Percentiles rank a stretch among this genome's conserved stretches.
phyloP scores from a whole-genome alignment of 495 filamentous ascomycete species.

The Penicillium pancosmium region DNA sequence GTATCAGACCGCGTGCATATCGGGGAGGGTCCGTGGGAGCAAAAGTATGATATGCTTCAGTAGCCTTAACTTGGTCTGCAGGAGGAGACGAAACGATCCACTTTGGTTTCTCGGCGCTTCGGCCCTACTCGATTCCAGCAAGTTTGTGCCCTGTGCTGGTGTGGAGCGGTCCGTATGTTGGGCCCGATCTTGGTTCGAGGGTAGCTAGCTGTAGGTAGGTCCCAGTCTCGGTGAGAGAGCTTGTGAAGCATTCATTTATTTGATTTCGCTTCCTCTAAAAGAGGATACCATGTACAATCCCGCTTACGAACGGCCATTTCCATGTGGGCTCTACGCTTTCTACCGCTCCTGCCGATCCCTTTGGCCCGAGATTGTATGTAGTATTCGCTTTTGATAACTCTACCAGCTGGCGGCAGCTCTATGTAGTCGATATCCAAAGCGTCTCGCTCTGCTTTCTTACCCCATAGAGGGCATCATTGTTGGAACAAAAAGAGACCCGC shows the following conservation, averaged over 20 bases:
- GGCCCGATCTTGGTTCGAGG: slow-evolving; percentile 7
- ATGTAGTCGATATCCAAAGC: slow-evolving; percentile 1
- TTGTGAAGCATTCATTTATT: neutral
- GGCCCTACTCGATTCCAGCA: slow-evolving; percentile 4
- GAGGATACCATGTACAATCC: no score
- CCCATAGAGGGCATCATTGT: neutral
- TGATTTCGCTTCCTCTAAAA: no score
- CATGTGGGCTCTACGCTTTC: no score
- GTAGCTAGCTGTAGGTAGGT: slow-evolving; percentile 5
- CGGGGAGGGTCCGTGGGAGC: slow-evolving; percentile 20
- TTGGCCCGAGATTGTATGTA: neutral
- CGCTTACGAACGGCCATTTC: no score
- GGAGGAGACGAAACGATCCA: slow-evolving; percentile 19
- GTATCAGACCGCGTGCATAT: slow-evolving; percentile 14
- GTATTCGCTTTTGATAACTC: slow-evolving; percentile 4
- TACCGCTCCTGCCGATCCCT: no score
- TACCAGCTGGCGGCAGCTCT: neutral
- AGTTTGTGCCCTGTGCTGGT: slow-evolving; percentile 1
- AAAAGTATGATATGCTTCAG: slow-evolving; percentile 24
- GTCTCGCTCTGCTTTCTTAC: slow-evolving; percentile 13
- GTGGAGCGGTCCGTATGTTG: slow-evolving; percentile 14
- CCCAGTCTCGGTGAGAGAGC: neutral
- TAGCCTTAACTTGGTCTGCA: slow-evolving; percentile 21
- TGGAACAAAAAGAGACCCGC: slow-evolving; percentile 1
- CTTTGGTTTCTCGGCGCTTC: slow-evolving; percentile 14